Evolutionary conservation across 2,329 filamentous ascomycete genomes (phyloP).

Genomic region (Raffaelea arxii): DNA sequence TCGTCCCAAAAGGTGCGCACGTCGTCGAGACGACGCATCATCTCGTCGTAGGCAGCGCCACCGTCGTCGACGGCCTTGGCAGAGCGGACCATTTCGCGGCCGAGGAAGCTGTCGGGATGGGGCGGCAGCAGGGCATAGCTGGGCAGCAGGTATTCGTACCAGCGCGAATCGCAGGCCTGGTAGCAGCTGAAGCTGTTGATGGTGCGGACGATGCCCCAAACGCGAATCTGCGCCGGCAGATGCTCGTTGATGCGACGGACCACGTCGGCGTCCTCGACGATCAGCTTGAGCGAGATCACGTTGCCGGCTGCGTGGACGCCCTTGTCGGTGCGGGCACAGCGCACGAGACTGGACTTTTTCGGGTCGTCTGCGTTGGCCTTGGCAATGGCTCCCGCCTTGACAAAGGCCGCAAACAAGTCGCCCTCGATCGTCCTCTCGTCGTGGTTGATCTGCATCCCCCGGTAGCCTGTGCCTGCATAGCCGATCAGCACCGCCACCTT

Average conservation of each 20-base stretch:
- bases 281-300: slow-evolving; percentile 88
- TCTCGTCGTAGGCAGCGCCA: slow-evolving; percentile 60
- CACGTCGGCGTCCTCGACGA: slow-evolving; percentile 82
- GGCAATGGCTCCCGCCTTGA: slow-evolving; percentile 84
- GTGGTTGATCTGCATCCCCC: slow-evolving; percentile 85
- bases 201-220: slow-evolving; percentile 89
- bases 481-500: slow-evolving; percentile 95
- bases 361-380: slow-evolving; percentile 96
- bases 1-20: slow-evolving; percentile 74
- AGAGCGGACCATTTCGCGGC: slow-evolving; percentile 69
- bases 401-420: slow-evolving; percentile 86
- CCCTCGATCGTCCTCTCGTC: slow-evolving; percentile 90
- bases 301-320: slow-evolving; percentile 95
- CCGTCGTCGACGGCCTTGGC: slow-evolving; percentile 46
- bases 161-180: slow-evolving; percentile 85
- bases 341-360: slow-evolving; percentile 88
- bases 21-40: slow-evolving; percentile 62
- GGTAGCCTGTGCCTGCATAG: slow-evolving; percentile 93
- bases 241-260: slow-evolving; percentile 84
- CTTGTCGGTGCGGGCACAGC: slow-evolving; percentile 94
- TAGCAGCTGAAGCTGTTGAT: slow-evolving; percentile 92
- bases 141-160: slow-evolving; percentile 95
- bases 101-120: slow-evolving; percentile 78
- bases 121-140: slow-evolving; percentile 88
- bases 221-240: slow-evolving; percentile 77